Percentiles rank a stretch among this genome's conserved stretches.
Evolutionary conservation across 2,329 filamentous ascomycete species (phyloP).

Genomic region (Diaporthe eres): DNA sequence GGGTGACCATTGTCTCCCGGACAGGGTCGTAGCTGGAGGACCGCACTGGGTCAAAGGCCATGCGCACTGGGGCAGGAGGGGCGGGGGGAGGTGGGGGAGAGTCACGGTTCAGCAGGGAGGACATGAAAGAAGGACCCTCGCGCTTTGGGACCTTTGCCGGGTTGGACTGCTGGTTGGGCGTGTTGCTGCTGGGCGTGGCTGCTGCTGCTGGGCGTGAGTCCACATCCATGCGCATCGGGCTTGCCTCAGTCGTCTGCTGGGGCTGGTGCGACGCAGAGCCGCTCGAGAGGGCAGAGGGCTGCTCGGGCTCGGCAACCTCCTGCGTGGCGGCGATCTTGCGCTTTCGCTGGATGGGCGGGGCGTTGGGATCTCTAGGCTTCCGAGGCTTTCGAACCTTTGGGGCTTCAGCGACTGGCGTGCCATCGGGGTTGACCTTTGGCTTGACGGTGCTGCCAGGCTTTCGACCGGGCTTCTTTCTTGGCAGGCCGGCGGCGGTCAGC

Average conservation of each 20-base stretch:
- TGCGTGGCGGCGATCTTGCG: conserved; percentile 61
- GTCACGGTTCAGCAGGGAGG: conserved; percentile 69
- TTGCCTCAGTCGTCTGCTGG: conserved; percentile 57
- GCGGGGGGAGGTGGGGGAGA: conserved; percentile 59
- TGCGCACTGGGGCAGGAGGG: conserved; percentile 76
- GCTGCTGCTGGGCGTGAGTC: conserved; percentile 46
- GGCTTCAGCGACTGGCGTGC: conserved; percentile 56
- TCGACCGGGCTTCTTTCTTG: conserved; percentile 75
- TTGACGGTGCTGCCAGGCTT: conserved; percentile 72
- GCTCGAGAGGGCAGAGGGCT: conserved; percentile 26
- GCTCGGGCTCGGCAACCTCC: conserved; percentile 48
- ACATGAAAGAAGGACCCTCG: conserved; percentile 67
- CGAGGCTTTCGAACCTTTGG: conserved; percentile 67
- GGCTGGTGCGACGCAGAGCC: conserved; percentile 53
- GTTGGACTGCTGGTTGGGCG: conserved; percentile 50
- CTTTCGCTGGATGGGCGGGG: conserved; percentile 67
- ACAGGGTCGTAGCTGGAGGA: conserved; percentile 78
- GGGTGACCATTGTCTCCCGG: conserved; percentile 71
- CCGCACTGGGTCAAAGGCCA: conserved; percentile 91
- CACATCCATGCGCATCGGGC: conserved; percentile 53
- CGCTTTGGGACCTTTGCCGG: conserved; percentile 65
- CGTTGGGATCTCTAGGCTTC: conserved; percentile 73
- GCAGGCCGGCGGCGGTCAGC: conserved; percentile 70
- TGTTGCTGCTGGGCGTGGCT: conserved; percentile 43
- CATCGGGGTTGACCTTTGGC: conserved; percentile 55